Evolutionary conservation across 805 yeast genomes (phyloP), one percentile per base, ranked within the genome.

Genomic region (Wickerhamiella azyma): DNA sequence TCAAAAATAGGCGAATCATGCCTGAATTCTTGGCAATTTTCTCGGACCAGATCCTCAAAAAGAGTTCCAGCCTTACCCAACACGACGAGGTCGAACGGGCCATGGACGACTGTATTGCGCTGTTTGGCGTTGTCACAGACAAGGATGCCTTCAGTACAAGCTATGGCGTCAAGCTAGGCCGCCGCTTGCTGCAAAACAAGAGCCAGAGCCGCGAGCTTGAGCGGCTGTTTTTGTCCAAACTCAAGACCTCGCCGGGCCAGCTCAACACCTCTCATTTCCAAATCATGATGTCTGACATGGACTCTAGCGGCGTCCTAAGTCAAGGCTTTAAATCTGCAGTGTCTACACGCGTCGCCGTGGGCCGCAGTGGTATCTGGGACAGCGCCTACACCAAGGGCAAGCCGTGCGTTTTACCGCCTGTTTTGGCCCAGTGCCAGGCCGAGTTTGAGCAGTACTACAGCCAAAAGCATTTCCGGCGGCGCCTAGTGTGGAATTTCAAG

Each of bases 271-370:
- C 83, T 37, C 86, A 85, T 60, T 84, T 89, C 63, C 84, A 94
- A 16, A 82, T 85, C 57, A 92, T 92, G 98, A 85, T 92, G 62
- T 81, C 79, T 58, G 96, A 89, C 65, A 84, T 89, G 69, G 76
- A 84, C 55, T 74, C 85, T 3, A 83, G 94, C 0, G 44, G 39
- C 5, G 29, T 13, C 75, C 74, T 52, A 86, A 84, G 48, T 69
- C 86, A 58, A 76, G 78, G 56, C 52, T 59, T 26, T 61, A 66
- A 42, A 74, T 84, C 79, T 74, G 18, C 13, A 6, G 33, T 41
- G 9, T 77, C 47, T 73, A 75, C 48, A 74, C 86, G 48, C 76
- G 79, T 51, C 69, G 73, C 42, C 68, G 83, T 52, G 83, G 85
- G 64, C 68, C 74, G 46, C 67, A 70, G 38, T 77, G 81, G 59